Conservation (phyloP, 2,329 filamentous ascomycete genomes). For the Didymella keratinophila region DNA sequence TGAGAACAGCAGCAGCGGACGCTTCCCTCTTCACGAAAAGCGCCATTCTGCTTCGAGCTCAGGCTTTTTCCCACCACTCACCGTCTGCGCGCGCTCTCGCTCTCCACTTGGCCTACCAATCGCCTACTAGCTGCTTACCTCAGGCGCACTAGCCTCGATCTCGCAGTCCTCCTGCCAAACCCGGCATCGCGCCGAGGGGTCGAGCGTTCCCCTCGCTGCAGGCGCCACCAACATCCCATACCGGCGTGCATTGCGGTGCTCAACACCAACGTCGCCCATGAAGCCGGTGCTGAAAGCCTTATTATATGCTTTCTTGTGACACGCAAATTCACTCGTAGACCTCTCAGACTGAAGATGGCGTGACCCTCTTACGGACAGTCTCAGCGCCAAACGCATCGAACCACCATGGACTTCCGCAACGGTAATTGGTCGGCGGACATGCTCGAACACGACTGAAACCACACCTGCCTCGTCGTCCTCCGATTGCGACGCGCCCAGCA, state of each 20-base stretch:
- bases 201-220: constrained; percentile 14
- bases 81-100: neutral
- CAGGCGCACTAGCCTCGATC: constrained; percentile 17
- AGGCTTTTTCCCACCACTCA: constrained; percentile 17
- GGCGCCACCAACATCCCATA: constrained; percentile 28
- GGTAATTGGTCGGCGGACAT: constrained; percentile 42
- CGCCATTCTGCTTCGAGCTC: constrained; percentile 18
- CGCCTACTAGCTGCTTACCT: constrained; percentile 15
- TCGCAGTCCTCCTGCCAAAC: constrained; percentile 21
- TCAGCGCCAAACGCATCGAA: constrained; percentile 39
- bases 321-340: neutral
- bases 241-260: constrained; percentile 10
- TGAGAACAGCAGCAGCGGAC: constrained; percentile 24
- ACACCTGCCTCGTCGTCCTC: constrained; percentile 38
- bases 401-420: constrained; percentile 24
- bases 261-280: constrained; percentile 18
- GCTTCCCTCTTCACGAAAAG: constrained; percentile 24
- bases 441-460: constrained; percentile 49
- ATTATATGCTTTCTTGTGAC: neutral
- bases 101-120: constrained; percentile 10
- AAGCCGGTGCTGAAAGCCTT: neutral
- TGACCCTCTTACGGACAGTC: constrained; percentile 25
- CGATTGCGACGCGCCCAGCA: constrained; percentile 45
- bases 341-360: neutral
- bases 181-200: constrained; percentile 9